Evolutionary conservation across 2,329 filamentous ascomycete genomes (phyloP).

Genomic region (Pseudohalonectria lignicola): DNA sequence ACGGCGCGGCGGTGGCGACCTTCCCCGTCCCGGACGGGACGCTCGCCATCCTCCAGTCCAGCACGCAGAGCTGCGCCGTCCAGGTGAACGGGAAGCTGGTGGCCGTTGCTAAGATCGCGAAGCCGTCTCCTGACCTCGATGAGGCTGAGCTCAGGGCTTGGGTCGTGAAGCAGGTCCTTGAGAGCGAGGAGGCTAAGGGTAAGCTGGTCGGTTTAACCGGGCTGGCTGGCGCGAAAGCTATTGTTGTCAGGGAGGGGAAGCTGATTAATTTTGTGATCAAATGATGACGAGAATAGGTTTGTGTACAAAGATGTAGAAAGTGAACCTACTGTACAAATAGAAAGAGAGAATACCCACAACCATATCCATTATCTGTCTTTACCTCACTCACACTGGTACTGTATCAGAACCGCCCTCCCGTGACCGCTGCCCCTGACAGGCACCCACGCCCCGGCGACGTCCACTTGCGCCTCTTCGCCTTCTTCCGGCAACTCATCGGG

Average conservation of each 20-base stretch:
- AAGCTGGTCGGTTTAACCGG: constrained; percentile 34
- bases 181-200: constrained; percentile 46
- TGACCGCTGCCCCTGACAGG: constrained; percentile 33
- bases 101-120: constrained; percentile 54
- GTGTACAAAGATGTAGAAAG: too few relatives aligned
- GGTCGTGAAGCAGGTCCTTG: constrained; percentile 49
- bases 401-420: constrained; percentile 31
- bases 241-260: constrained; percentile 56
- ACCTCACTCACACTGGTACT: background rate
- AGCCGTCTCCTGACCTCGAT: constrained; percentile 29
- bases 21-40: constrained; percentile 51
- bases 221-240: constrained; percentile 45
- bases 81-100: constrained; percentile 73
- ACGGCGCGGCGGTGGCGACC: constrained; percentile 20
- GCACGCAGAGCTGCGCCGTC: constrained; percentile 50
- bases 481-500: constrained; percentile 29
- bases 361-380: background rate
- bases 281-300: too few relatives aligned
- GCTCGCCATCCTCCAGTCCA: constrained; percentile 34
- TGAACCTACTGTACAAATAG: background rate
- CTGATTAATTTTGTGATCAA: constrained; percentile 63
- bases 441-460: constrained; percentile 17
- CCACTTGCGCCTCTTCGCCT: constrained; percentile 13
- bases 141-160: constrained; percentile 42
- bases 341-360: background rate